These are phyloP conservation scores for Lecanicillium sp. DNA, from an alignment of 2,329 filamentous ascomycete genomes.

Conservation along the genomic window DNA sequence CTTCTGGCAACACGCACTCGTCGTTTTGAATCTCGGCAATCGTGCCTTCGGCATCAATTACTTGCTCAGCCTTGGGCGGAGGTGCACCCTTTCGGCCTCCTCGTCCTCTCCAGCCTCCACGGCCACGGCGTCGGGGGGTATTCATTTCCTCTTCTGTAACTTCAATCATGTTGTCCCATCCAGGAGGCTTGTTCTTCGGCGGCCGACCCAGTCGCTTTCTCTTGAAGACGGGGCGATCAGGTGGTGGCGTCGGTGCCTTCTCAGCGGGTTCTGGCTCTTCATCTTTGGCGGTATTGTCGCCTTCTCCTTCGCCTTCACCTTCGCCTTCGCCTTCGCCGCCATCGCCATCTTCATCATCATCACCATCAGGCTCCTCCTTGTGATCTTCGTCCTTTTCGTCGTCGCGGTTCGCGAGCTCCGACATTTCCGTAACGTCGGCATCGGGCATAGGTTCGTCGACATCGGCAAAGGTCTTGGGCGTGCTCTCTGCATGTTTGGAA, in stretches of 20 bases:
- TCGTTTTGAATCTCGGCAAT: slow-evolving; percentile 85
- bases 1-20: slow-evolving; percentile 81
- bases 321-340: slow-evolving; percentile 27
- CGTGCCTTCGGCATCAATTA: slow-evolving; percentile 89
- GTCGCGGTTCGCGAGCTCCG: slow-evolving; percentile 26
- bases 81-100: slow-evolving; percentile 61
- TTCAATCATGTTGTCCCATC: slow-evolving; percentile 61
- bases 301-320: slow-evolving; percentile 31
- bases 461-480: slow-evolving; percentile 32
- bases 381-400: slow-evolving; percentile 35
- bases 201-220: slow-evolving; percentile 77
- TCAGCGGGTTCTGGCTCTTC: slow-evolving; percentile 24
- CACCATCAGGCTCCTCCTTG: slow-evolving; percentile 22
- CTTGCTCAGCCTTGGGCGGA: slow-evolving; percentile 69
- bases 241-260: slow-evolving; percentile 45
- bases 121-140: slow-evolving; percentile 55
- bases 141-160: slow-evolving; percentile 45
- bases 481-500: slow-evolving; percentile 27
- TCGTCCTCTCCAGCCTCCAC: slow-evolving; percentile 62
- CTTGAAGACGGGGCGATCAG: slow-evolving; percentile 56
- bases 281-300: too few relatives aligned
- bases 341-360: slow-evolving; percentile 29
- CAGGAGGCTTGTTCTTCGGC: slow-evolving; percentile 74
- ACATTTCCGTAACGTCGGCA: slow-evolving; percentile 15
- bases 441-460: slow-evolving; percentile 31